These are phyloP conservation scores for Penicillium soppii DNA, from an alignment of 495 filamentous ascomycete genomes.

Conservation along the genomic window DNA sequence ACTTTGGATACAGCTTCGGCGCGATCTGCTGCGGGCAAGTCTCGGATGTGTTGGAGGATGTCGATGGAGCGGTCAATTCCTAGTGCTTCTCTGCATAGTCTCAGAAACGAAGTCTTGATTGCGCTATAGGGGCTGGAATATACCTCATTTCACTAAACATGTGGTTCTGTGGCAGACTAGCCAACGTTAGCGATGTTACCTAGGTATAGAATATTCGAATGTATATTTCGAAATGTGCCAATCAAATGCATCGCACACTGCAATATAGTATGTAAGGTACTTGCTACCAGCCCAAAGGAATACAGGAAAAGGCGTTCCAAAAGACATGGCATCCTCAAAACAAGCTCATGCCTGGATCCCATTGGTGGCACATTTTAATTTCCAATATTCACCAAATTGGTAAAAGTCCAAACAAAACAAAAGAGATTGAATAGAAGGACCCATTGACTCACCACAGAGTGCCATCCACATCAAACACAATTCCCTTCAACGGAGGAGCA, in stretches of 20 bases:
- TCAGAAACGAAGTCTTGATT: background rate
- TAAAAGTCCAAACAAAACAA: too few species aligned
- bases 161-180: constrained; percentile 83
- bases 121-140: constrained; percentile 22
- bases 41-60: constrained; percentile 85
- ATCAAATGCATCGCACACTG: too few species aligned
- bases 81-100: constrained; percentile 48
- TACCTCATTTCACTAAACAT: constrained; percentile 90
- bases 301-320: too few species aligned
- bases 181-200: constrained; percentile 4
- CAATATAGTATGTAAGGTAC: too few species aligned
- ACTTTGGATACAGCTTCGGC: constrained; percentile 67
- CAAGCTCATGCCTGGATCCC: too few species aligned
- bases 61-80: constrained; percentile 68
- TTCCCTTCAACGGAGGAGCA: constrained; percentile 66
- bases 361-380: too few species aligned
- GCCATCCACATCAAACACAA: constrained; percentile 95
- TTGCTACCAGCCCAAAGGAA: too few species aligned
- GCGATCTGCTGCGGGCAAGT: constrained; percentile 62
- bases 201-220: too few species aligned
- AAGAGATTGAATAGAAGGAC: background rate
- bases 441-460: constrained; percentile 75
- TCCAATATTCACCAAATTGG: too few species aligned
- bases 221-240: too few species aligned
- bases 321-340: too few species aligned